Evolutionary conservation across 2,329 filamentous ascomycete genomes (phyloP), one percentile per base, ranked within the genome.

Genomic region (Dryadomyces sulphureus): DNA sequence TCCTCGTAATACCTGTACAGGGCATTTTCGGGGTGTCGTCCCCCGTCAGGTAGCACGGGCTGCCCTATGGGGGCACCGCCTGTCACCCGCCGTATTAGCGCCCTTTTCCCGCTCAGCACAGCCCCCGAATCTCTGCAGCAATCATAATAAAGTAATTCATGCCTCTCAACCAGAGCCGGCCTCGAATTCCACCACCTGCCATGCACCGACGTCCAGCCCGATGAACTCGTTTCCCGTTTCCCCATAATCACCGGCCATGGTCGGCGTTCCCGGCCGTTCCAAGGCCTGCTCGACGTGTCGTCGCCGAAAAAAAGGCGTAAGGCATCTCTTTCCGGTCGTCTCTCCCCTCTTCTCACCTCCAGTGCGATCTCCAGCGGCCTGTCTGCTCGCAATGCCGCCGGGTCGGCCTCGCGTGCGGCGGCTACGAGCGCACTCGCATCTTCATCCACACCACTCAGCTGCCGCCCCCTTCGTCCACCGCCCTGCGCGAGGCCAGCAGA

Each of bases 311-410:
- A 53, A 53, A 46, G 52, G 52, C 35, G 52, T 53, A 45, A 49
- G 52, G 25, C 25, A 30, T 51, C 8, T 32, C 12, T 14, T n/a
- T 38, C 17, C 21, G 7, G 9, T 21, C 25, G 16, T 45, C 11
- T 41, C 32, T 30, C 9, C 6, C 16, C 8, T 30, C 17, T 25
- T 45, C 24, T 20, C 32, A 19, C n/a, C 17, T 41, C 24, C 14
- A 55, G 54, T 55, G 54, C 47, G 54, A 55, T 22, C 52, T 53
- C 21, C 47, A 47, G 19, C 49, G 54, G n/a, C 54, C 54, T 11
- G 45, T 49, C 9, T 55, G 54, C 17, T 43, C 47, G n/a, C 54
- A 55, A 34, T 55, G 54, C 40, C 43, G 42, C 14, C 51, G 51
- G n/a, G 50, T 49, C 14, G 48, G 50, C 41, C 19, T 53, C n/a